Evolutionary conservation across 306 rosid genomes (phyloP).

Genomic region (Cucurbita moschata): DNA sequence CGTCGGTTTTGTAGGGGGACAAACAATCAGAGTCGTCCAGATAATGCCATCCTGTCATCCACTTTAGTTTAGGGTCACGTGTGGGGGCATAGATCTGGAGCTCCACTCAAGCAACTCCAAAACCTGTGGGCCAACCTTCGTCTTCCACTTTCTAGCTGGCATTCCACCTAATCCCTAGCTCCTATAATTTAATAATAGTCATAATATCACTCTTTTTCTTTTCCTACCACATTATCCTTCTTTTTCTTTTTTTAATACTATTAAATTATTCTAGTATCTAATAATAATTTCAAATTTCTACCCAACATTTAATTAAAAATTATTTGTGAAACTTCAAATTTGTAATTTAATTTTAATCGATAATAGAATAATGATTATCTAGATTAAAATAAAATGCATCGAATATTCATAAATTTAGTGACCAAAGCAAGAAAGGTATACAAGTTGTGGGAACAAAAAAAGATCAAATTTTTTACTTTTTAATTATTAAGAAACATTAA

Average conservation of each 20-base stretch:
- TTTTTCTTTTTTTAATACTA: too few species aligned
- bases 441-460: neutral
- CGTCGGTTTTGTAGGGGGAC: neutral
- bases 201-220: neutral
- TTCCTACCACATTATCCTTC: too few species aligned
- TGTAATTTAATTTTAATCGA: too few species aligned
- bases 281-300: too few species aligned
- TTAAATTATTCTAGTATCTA: too few species aligned
- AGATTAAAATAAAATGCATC: too few species aligned
- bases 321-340: too few species aligned
- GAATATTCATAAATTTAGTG: too few species aligned
- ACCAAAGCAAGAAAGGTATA: neutral
- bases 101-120: neutral
- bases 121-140: neutral
- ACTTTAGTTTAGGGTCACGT: neutral
- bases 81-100: neutral
- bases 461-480: neutral
- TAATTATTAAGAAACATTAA: neutral
- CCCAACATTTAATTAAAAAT: too few species aligned
- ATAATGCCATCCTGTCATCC: neutral
- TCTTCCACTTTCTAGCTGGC: neutral
- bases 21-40: neutral
- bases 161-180: slow-evolving; percentile 1
- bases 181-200: neutral
- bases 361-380: too few species aligned